Evolutionary conservation across 768 basidiomycete species (phyloP).

Genomic region (Lactarius sp.): DNA sequence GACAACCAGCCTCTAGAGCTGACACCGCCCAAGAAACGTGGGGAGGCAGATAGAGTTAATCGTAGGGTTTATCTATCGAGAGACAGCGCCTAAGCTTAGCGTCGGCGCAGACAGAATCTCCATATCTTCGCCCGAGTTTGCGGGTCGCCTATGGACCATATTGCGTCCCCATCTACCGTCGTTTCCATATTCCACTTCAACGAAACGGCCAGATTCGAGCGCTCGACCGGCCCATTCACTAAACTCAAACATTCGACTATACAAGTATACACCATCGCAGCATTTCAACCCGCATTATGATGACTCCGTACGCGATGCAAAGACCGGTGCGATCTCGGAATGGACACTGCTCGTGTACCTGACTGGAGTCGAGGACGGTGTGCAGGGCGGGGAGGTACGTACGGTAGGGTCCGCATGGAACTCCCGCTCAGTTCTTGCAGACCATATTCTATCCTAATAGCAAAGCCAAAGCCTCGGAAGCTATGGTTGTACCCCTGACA

Average conservation of each 20-base stretch:
- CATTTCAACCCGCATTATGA: conserved; percentile 78
- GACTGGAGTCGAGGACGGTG: conserved; percentile 65
- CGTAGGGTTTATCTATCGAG: conserved; percentile 36
- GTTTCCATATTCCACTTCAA: conserved; percentile 42
- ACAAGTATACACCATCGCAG: conserved; percentile 59
- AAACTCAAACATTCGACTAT: conserved; percentile 71
- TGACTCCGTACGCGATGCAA: conserved; percentile 55
- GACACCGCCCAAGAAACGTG: conserved; percentile 65
- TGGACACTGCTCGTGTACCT: conserved; percentile 77
- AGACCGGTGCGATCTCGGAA: conserved; percentile 60
- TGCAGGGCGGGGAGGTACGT: conserved; percentile 62
- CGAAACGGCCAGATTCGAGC: conserved; percentile 28
- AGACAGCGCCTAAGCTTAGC: background rate
- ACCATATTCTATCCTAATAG: conserved; percentile 66
- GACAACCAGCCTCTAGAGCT: conserved; percentile 56
- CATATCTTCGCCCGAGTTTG: conserved; percentile 53
- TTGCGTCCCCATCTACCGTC: conserved; percentile 55
- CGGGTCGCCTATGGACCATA: conserved; percentile 44
- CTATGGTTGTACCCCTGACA: conserved; percentile 48
- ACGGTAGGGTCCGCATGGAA: background rate
- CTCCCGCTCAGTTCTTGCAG: conserved; percentile 33
- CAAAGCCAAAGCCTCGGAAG: conserved; percentile 44
- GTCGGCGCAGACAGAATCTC: conserved; percentile 52
- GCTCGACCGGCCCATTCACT: conserved; percentile 48
- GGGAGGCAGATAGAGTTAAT: conserved; percentile 68